phyloP scores from a whole-genome alignment of 495 filamentous ascomycete species.

The Apodospora peruviana region DNA sequence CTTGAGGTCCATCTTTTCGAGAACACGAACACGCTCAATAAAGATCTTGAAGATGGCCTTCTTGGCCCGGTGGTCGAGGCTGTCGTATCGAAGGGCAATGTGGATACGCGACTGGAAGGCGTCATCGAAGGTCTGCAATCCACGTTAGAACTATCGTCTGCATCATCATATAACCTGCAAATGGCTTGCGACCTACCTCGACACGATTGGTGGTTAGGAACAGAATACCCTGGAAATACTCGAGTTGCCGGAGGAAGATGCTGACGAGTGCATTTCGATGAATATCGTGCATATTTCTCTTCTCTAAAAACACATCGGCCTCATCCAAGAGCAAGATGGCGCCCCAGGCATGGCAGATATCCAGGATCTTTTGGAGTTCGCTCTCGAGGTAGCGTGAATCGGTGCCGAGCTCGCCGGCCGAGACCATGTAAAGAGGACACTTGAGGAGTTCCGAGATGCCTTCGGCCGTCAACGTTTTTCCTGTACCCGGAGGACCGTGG shows the following conservation, averaged over 20 bases:
- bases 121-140: slow-evolving; percentile 53
- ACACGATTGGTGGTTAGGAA: slow-evolving; percentile 51
- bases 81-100: slow-evolving; percentile 72
- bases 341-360: slow-evolving; percentile 84
- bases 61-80: slow-evolving; percentile 69
- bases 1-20: slow-evolving; percentile 54
- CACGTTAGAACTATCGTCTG: slow-evolving; percentile 5
- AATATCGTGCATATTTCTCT: slow-evolving; percentile 67
- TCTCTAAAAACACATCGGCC: slow-evolving; percentile 75
- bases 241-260: slow-evolving; percentile 47
- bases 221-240: slow-evolving; percentile 50
- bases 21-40: slow-evolving; percentile 58
- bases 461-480: slow-evolving; percentile 86
- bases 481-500: slow-evolving; percentile 79
- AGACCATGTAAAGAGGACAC: slow-evolving; percentile 81
- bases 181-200: slow-evolving; percentile 39
- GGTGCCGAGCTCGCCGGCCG: slow-evolving; percentile 75
- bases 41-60: slow-evolving; percentile 86
- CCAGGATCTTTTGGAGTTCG: slow-evolving; percentile 79
- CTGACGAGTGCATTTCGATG: slow-evolving; percentile 72
- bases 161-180: slow-evolving; percentile 3
- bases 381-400: slow-evolving; percentile 69
- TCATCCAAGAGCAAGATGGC: slow-evolving; percentile 74
- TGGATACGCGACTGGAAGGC: slow-evolving; percentile 58
- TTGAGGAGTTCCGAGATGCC: slow-evolving; percentile 78